Conservation (phyloP, 202 grass and related monocot species). For the Panicum hallii region DNA sequence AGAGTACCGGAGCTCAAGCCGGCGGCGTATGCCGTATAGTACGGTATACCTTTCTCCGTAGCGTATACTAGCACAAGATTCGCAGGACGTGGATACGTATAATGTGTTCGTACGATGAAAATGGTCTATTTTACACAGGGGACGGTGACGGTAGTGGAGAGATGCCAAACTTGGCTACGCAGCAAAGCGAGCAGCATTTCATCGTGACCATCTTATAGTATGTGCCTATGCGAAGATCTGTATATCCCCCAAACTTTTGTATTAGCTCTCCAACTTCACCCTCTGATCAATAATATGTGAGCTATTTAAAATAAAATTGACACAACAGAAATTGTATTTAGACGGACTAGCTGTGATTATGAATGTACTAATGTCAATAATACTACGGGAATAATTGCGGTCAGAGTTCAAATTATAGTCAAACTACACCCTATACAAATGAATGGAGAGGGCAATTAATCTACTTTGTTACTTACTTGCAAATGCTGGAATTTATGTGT, state of each 20-base stretch:
- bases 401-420: too few species aligned
- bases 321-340: background rate
- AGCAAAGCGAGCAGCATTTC: background rate
- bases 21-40: too few species aligned
- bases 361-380: too few species aligned
- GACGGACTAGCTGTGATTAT: too few species aligned
- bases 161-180: constrained; percentile 31
- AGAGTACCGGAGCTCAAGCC: too few species aligned
- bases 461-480: too few species aligned
- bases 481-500: too few species aligned
- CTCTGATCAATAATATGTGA: background rate
- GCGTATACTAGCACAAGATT: too few species aligned
- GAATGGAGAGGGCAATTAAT: too few species aligned
- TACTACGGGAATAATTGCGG: too few species aligned
- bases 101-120: background rate
- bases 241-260: background rate
- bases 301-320: background rate
- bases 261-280: background rate
- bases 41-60: too few species aligned
- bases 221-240: background rate
- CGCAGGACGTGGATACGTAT: background rate
- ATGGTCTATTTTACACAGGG: background rate
- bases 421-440: too few species aligned
- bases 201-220: background rate
- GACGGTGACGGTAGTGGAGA: background rate